phyloP scores from a whole-genome alignment of 2,329 filamentous ascomycete species.

The Fusarium marasasianum region DNA sequence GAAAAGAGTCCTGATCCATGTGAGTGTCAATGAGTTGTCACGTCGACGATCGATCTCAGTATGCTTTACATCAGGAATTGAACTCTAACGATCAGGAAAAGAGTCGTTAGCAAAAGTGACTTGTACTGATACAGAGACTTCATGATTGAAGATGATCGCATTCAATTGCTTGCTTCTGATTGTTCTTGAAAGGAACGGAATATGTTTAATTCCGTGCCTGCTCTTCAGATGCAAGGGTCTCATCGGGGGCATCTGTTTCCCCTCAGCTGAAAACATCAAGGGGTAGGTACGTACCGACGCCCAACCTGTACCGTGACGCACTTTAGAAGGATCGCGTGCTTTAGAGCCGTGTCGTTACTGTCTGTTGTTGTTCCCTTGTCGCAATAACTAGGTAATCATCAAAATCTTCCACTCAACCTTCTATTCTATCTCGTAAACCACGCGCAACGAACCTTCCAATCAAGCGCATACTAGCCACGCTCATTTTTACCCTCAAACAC shows the following conservation, averaged over 20 bases:
- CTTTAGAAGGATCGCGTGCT: slow-evolving; percentile 29
- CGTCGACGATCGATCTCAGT: not conserved
- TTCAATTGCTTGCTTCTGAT: not conserved
- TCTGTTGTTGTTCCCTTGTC: slow-evolving; percentile 17
- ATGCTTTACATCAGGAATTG: not conserved
- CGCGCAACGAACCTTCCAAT: not conserved
- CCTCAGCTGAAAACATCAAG: slow-evolving; percentile 9
- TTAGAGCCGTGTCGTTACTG: slow-evolving; percentile 15
- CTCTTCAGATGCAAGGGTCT: not conserved
- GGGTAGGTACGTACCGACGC: slow-evolving; percentile 26
- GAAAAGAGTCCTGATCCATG: not conserved
- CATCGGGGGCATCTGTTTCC: not conserved
- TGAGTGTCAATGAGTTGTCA: not conserved
- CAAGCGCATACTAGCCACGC: not conserved
- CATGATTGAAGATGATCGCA: not conserved
- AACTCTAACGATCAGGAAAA: not conserved
- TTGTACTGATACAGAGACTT: not conserved
- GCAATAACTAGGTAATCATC: slow-evolving; percentile 26
- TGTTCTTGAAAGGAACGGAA: not conserved
- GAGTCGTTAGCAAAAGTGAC: not conserved
- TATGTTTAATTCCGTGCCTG: not conserved
- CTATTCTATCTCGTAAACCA: slow-evolving; percentile 1
- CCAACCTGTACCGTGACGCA: slow-evolving; percentile 28
- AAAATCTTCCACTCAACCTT: slow-evolving; percentile 1
- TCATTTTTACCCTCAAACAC: not conserved